These are phyloP conservation scores for Aureobasidium sp. DNA, from an alignment of 2,329 filamentous ascomycete genomes.

Conservation along the genomic window DNA sequence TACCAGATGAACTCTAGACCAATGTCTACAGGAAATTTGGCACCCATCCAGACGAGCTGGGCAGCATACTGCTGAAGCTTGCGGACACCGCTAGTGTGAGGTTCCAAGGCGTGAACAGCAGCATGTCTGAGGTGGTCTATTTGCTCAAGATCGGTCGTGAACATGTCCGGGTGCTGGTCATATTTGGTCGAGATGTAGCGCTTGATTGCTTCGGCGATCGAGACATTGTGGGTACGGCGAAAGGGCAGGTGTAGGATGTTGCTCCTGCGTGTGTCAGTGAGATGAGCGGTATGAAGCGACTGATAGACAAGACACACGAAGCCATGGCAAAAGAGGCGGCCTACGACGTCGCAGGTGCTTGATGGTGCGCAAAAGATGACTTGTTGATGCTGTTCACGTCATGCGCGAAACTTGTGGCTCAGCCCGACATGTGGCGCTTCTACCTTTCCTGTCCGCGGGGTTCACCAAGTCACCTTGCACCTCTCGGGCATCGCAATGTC, in stretches of 20 bases:
- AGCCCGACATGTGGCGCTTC: background rate
- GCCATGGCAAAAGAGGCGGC: conserved; percentile 1
- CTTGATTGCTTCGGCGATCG: conserved; percentile 74
- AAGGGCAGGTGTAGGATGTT: conserved; percentile 79
- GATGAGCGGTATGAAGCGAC: background rate
- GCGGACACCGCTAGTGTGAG: conserved; percentile 76
- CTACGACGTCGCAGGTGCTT: background rate
- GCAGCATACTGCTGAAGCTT: conserved; percentile 89
- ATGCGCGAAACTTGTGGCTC: background rate
- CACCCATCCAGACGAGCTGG: conserved; percentile 85
- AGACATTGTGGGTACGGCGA: conserved; percentile 72
- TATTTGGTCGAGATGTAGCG: conserved; percentile 97
- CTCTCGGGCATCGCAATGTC: background rate
- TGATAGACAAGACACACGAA: background rate
- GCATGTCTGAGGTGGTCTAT: conserved; percentile 78
- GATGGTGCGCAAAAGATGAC: background rate
- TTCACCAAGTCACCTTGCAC: background rate
- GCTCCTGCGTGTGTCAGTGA: conserved; percentile 18
- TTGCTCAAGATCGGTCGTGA: conserved; percentile 76
- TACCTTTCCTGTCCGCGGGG: background rate
- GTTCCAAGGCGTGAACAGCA: conserved; percentile 82
- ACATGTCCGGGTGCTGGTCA: conserved; percentile 98
- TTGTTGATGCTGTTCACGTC: conserved; percentile 5
- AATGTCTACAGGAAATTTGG: conserved; percentile 94
- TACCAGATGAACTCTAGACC: conserved; percentile 97